These are phyloP conservation scores for Verticillium nonalfalfae DNA, from an alignment of 2,329 filamentous ascomycete species.

Conservation along the genomic window DNA sequence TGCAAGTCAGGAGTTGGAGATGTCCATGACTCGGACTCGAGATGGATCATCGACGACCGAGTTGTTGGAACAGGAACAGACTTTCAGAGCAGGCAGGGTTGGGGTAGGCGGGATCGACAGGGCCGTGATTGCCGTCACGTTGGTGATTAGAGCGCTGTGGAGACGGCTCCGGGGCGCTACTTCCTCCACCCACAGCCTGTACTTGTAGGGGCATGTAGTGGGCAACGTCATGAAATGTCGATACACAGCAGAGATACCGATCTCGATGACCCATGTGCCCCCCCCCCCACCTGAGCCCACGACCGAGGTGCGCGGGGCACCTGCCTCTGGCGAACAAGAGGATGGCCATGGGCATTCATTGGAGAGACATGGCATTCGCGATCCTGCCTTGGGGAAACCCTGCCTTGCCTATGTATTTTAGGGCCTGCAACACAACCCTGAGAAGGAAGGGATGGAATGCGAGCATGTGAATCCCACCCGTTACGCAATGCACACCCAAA, in stretches of 20 bases:
- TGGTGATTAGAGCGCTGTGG: background rate
- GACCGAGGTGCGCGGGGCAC: background rate
- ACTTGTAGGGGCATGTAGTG: no score
- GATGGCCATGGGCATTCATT: background rate
- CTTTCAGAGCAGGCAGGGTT: background rate
- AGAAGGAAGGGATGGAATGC: background rate
- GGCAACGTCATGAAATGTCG: background rate
- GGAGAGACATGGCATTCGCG: background rate
- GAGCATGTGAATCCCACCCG: background rate
- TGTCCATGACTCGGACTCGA: background rate
- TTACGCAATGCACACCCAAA: background rate
- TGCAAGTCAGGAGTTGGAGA: background rate
- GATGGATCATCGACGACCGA: background rate
- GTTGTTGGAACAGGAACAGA: background rate
- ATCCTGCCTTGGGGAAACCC: background rate
- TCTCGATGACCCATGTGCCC: background rate
- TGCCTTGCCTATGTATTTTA: background rate
- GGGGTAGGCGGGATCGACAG: background rate
- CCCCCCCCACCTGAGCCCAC: background rate
- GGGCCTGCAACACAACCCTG: background rate
- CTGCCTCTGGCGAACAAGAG: background rate
- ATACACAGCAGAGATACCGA: background rate
- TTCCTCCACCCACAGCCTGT: background rate
- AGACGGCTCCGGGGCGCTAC: background rate
- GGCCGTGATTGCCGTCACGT: background rate